These are phyloP conservation scores for Zygosaccharomyces bisporus DNA, from an alignment of 805 yeast species.

Conservation along the genomic window DNA sequence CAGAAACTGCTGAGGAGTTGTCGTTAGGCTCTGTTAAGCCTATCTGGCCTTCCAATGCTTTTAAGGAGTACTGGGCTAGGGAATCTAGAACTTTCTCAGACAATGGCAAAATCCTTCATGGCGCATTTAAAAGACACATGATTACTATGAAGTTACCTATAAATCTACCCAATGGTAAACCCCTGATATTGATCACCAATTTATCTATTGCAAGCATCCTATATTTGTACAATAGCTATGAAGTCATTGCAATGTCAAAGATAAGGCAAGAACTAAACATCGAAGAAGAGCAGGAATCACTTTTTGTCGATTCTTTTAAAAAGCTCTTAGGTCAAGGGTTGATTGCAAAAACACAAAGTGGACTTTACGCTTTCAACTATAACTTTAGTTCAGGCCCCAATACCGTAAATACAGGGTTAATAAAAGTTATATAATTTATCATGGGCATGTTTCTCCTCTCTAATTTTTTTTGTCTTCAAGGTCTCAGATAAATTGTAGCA, in stretches of 20 bases:
- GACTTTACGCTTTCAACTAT: slow-evolving; percentile 5
- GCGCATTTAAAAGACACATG: slow-evolving; percentile 14
- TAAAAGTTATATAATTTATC: not conserved
- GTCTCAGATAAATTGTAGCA: not conserved
- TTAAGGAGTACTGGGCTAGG: slow-evolving; percentile 10
- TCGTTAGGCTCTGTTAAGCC: slow-evolving; percentile 3
- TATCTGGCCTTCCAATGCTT: slow-evolving; percentile 13
- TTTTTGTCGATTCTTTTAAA: slow-evolving; percentile 8
- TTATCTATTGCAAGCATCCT: slow-evolving; percentile 20
- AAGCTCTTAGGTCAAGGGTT: slow-evolving; percentile 5
- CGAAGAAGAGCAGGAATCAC: slow-evolving; percentile 3
- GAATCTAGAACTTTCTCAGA: not conserved
- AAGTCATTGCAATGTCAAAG: slow-evolving; percentile 3
- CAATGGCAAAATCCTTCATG: slow-evolving; percentile 9
- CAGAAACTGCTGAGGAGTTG: slow-evolving; percentile 3
- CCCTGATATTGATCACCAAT: slow-evolving; percentile 9
- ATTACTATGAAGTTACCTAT: slow-evolving; percentile 19
- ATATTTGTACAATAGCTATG: slow-evolving; percentile 16
- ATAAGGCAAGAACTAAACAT: slow-evolving; percentile 10
- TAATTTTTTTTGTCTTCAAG: not conserved
- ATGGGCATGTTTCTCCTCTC: not conserved
- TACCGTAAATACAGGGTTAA: not conserved
- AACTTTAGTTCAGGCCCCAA: not conserved
- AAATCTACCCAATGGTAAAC: slow-evolving; percentile 4
- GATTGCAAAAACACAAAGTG: not conserved